These are phyloP conservation scores for Aureobasidium sp. DNA, from an alignment of 2,329 filamentous ascomycete genomes.

Conservation along the genomic window DNA sequence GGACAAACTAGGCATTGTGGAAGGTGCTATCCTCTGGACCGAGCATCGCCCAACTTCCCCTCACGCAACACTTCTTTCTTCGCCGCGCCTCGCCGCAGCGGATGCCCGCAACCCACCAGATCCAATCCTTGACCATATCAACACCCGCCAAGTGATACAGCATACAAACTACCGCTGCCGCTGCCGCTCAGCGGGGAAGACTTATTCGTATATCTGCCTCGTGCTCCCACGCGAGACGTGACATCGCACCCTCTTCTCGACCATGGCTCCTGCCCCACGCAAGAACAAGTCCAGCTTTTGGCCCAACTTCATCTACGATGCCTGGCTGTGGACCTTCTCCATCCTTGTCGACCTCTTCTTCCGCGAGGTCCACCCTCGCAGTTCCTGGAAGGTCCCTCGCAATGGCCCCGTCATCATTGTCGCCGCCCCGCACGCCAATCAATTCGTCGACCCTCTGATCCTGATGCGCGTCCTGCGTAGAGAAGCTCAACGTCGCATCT, in stretches of 20 bases:
- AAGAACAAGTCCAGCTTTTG: conserved; percentile 11
- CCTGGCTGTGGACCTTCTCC: conserved; percentile 69
- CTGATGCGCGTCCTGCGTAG: conserved; percentile 83
- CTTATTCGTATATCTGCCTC: not conserved
- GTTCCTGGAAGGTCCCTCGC: conserved; percentile 89
- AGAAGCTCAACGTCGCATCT: conserved; percentile 81
- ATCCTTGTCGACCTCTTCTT: conserved; percentile 95
- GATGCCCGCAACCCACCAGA: not conserved
- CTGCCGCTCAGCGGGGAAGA: not conserved
- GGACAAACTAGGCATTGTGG: not conserved
- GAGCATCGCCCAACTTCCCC: not conserved
- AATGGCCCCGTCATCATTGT: conserved; percentile 89
- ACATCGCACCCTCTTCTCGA: not conserved
- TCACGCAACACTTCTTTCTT: not conserved
- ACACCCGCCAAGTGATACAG: not conserved
- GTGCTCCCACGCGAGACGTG: not conserved
- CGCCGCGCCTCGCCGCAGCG: not conserved
- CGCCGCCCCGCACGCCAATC: conserved; percentile 93
- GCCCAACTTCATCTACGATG: conserved; percentile 51
- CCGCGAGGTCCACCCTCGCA: conserved; percentile 89
- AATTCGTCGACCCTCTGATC: conserved; percentile 94
- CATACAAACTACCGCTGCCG: not conserved
- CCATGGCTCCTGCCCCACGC: not conserved
- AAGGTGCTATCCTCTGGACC: conserved; percentile 3
- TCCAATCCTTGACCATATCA: not conserved